Base-by-base conservation (phyloP, 2,329 filamentous ascomycete species). In the Trichoderma atrobrunneum region DNA sequence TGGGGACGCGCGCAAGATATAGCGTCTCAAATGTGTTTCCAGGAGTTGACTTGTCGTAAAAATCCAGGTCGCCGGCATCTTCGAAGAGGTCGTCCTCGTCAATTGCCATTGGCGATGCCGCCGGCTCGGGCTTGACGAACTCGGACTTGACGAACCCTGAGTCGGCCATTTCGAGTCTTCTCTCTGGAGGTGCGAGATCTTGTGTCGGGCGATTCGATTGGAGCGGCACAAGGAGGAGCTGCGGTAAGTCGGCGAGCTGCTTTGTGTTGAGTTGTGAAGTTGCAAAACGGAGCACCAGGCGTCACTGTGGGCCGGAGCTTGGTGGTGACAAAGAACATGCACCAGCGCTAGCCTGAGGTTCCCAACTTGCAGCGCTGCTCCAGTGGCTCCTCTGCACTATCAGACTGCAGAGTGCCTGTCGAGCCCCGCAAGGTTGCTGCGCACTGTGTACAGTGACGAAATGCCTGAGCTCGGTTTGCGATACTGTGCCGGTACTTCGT, bases 1-100 rank as follows among this genome's bases (percentile, higher is more conserved):
- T 90, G 24, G 94, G 94, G 57, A 97, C 86, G 75, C 93, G 91
- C 67, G 93, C 91, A 64, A 97, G 86, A 85, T 93, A 97, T 69
- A 88, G 83, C 54, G 81, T 84, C 74, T 83, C 84, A 64, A 82
- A 82, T 6, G 79, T 78, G 70, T 82, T 82, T 71, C 80, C 81
- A 3, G 80, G 75, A 3, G 78, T 73, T 73, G 81, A 81, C 71
- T 83, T 82, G 72, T 86, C 84, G 75, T 85, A 88, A 77, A 89
- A 89, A 69, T 87, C 85, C 63, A 88, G 84, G 74, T 89, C 87
- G 73, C 86, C 86, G 7, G 87, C 87, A 75, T 87, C 85, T 76
- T 87, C 84, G 78, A 93, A 93, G 72, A 92, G 84, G 75, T 93
- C 91, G 61, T 93, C 91, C 65, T 93, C 91, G 56, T 85, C 85